Conservation (phyloP, 1,284 basidiomycete genomes). For the Ganoderma sp. region DNA sequence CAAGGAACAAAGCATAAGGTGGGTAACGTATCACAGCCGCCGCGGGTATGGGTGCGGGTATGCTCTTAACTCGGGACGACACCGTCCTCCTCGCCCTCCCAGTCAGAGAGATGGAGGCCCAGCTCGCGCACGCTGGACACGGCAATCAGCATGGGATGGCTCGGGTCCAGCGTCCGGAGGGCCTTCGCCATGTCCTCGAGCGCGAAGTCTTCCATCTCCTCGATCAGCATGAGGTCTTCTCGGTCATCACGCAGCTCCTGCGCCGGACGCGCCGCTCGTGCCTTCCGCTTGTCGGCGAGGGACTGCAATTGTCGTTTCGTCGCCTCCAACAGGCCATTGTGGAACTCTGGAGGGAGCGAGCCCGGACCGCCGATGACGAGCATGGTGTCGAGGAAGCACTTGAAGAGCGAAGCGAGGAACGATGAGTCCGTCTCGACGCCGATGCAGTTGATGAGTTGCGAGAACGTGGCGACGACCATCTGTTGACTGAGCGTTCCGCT, state of each 20-base stretch:
- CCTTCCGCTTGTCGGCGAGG: conserved; percentile 69
- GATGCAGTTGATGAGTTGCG: conserved; percentile 70
- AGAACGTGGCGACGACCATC: conserved; percentile 74
- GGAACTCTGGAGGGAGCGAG: conserved; percentile 58
- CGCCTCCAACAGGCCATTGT: conserved; percentile 63
- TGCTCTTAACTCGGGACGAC: not conserved
- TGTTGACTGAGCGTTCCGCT: conserved; percentile 69
- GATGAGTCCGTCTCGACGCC: conserved; percentile 71
- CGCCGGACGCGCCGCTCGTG: conserved; percentile 50
- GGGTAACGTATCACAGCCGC: conserved; percentile 23
- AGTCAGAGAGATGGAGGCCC: conserved; percentile 56
- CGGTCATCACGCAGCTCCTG: conserved; percentile 58
- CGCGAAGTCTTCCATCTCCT: conserved; percentile 78
- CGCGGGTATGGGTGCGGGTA: not conserved
- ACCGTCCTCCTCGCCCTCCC: conserved; percentile 48
- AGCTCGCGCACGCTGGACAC: conserved; percentile 73
- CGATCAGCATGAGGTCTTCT: conserved; percentile 71
- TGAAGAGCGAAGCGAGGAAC: conserved; percentile 79
- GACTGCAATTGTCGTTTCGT: conserved; percentile 70
- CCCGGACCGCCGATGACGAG: conserved; percentile 63
- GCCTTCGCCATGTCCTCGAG: conserved; percentile 76
- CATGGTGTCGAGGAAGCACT: conserved; percentile 72
- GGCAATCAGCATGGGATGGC: conserved; percentile 69
- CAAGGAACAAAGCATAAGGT: conserved; percentile 22
- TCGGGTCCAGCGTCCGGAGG: conserved; percentile 57